These are phyloP conservation scores for Tricholomella constricta DNA, from an alignment of 768 basidiomycete genomes.

Conservation along the genomic window DNA sequence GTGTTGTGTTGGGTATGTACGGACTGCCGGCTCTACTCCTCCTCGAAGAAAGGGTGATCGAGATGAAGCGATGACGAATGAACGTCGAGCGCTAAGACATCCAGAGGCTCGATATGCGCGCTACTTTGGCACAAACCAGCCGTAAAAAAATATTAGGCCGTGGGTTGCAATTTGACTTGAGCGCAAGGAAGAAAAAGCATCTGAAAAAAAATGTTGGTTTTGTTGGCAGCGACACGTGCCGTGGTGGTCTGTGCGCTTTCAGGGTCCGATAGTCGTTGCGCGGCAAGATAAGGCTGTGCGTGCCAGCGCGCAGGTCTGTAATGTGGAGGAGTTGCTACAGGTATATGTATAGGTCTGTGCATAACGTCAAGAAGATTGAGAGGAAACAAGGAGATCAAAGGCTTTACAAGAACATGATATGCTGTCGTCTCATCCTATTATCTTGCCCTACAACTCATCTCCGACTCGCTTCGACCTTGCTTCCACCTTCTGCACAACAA, in stretches of 20 bases:
- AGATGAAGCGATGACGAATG: constrained; percentile 12
- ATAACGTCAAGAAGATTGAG: not conserved
- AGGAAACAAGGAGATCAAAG: not conserved
- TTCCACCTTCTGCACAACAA: constrained; percentile 29
- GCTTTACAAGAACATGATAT: not conserved
- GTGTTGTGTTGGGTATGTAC: constrained; percentile 20
- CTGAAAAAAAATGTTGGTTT: not conserved
- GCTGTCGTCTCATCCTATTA: not conserved
- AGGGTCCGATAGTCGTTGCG: too few relatives aligned
- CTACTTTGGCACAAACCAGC: constrained; percentile 47
- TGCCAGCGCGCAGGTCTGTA: not conserved
- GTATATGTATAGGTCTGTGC: not conserved
- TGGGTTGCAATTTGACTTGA: constrained; percentile 47
- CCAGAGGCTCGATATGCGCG: constrained; percentile 33
- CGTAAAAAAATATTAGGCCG: constrained; percentile 23
- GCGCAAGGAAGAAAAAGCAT: constrained; percentile 34
- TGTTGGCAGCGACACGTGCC: not conserved
- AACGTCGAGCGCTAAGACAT: constrained; percentile 40
- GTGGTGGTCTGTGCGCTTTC: not conserved
- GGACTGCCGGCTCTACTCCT: constrained; percentile 42
- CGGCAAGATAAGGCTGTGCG: too few relatives aligned
- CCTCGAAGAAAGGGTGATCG: constrained; percentile 29
- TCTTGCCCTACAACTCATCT: constrained; percentile 24
- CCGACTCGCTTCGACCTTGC: constrained; percentile 25
- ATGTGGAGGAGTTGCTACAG: not conserved